phyloP scores from a whole-genome alignment of 73 alveolate genomes.

The Stentor coeruleus region DNA sequence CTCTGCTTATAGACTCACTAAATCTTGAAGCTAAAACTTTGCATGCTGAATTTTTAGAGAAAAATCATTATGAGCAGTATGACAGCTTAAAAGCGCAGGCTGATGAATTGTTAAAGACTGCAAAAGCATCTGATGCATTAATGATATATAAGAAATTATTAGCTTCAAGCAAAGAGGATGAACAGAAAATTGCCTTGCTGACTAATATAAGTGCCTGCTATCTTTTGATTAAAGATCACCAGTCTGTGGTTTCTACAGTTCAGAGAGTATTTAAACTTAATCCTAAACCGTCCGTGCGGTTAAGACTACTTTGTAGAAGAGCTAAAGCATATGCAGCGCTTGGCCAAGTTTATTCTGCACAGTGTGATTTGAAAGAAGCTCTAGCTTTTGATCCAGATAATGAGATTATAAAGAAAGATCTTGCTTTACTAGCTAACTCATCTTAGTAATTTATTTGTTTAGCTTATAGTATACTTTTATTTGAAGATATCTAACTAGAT shows the following conservation, averaged over 20 bases:
- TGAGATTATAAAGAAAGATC: background rate
- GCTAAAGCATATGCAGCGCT: slow-evolving; percentile 21
- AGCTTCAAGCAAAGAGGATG: background rate
- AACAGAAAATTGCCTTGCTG: background rate
- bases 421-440: background rate
- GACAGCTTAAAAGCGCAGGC: background rate
- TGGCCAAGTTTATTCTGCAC: slow-evolving; percentile 12
- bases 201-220: background rate
- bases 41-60: background rate
- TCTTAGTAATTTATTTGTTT: background rate
- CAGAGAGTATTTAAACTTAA: slow-evolving; percentile 9
- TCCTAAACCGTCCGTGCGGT: slow-evolving; percentile 3
- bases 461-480: too few relatives aligned
- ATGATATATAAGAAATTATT: background rate
- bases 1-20: background rate
- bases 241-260: background rate
- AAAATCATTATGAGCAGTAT: background rate
- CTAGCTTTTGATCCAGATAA: background rate
- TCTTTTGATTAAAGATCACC: background rate
- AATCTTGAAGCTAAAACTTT: background rate
- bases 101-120: background rate
- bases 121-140: background rate
- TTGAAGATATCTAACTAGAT: too few relatives aligned
- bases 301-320: background rate
- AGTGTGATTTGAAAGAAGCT: background rate